These are phyloP conservation scores for Diplogelasinospora grovesii DNA, from an alignment of 495 filamentous ascomycete species.

Conservation along the genomic window DNA sequence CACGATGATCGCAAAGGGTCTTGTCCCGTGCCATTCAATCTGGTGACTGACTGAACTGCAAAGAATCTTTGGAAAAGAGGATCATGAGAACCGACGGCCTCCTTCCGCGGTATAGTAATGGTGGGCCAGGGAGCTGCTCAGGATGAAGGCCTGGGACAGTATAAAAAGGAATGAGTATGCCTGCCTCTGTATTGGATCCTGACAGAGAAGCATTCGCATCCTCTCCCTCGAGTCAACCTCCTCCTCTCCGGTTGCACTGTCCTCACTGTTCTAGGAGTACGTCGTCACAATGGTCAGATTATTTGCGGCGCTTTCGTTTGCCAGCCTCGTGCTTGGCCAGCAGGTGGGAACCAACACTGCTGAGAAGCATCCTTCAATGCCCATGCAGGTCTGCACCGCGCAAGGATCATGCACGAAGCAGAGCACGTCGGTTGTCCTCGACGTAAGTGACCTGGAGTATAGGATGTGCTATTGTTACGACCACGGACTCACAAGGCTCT, in stretches of 20 bases:
- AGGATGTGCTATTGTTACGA: too few relatives aligned
- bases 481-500: neutral
- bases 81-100: too few relatives aligned
- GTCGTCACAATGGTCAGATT: too few relatives aligned
- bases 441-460: conserved; percentile 32
- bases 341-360: conserved; percentile 42
- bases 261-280: too few relatives aligned
- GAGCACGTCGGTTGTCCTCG: conserved; percentile 48
- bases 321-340: conserved; percentile 37
- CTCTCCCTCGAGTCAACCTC: neutral
- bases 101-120: too few relatives aligned
- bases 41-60: too few relatives aligned
- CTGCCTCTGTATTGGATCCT: neutral
- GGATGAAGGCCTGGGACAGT: neutral
- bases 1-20: too few relatives aligned
- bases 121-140: too few relatives aligned
- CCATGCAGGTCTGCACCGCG: conserved; percentile 46
- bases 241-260: too few relatives aligned
- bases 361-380: conserved; percentile 52
- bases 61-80: too few relatives aligned
- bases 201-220: neutral
- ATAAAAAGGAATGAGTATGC: neutral
- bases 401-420: conserved; percentile 46
- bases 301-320: conserved; percentile 26
- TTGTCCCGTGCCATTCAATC: too few relatives aligned